A percentile compares a stretch with the other conserved stretches of the same genome.
Evolutionary conservation across 2,329 filamentous ascomycete species (phyloP).

Genomic region (Arthroderma sp.): DNA sequence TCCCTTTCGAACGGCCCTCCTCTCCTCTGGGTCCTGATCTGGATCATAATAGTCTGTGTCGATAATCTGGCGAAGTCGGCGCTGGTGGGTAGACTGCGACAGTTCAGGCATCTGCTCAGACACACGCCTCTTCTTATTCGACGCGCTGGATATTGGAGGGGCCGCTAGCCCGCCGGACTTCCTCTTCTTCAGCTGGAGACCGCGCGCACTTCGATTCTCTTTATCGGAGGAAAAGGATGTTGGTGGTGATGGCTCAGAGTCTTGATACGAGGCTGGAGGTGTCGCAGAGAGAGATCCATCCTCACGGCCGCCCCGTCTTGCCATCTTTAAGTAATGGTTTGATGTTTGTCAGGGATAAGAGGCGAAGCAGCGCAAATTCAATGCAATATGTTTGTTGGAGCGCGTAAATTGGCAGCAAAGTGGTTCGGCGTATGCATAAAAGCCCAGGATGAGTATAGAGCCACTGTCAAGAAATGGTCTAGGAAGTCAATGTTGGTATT

Average conservation of each 20-base stretch:
- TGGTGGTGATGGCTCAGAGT: slow-evolving; percentile 21
- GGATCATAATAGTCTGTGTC: slow-evolving; percentile 56
- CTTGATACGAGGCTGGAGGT: slow-evolving; percentile 8
- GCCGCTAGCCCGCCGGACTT: slow-evolving; percentile 6
- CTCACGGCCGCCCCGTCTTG: background rate
- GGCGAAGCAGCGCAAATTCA: background rate
- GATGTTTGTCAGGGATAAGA: background rate
- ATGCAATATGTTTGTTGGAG: background rate
- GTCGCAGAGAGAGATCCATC: slow-evolving; percentile 2
- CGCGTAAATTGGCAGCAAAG: background rate
- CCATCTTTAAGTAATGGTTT: background rate
- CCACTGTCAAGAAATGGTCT: background rate
- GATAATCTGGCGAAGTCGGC: slow-evolving; percentile 5
- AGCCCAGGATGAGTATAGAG: background rate
- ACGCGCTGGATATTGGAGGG: slow-evolving; percentile 9
- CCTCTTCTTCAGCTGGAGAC: slow-evolving; percentile 16
- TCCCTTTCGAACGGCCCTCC: slow-evolving; percentile 55
- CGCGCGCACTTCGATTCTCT: slow-evolving; percentile 31
- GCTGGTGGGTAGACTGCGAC: slow-evolving; percentile 9
- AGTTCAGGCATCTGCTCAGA: slow-evolving; percentile 8
- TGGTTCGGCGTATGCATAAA: background rate
- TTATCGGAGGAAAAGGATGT: slow-evolving; percentile 32
- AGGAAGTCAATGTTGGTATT: background rate
- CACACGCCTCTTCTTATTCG: slow-evolving; percentile 14
- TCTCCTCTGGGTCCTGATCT: slow-evolving; percentile 60